Evolutionary conservation across 1,284 basidiomycete species (phyloP).

Genomic region (Hemileia vastatrix): DNA sequence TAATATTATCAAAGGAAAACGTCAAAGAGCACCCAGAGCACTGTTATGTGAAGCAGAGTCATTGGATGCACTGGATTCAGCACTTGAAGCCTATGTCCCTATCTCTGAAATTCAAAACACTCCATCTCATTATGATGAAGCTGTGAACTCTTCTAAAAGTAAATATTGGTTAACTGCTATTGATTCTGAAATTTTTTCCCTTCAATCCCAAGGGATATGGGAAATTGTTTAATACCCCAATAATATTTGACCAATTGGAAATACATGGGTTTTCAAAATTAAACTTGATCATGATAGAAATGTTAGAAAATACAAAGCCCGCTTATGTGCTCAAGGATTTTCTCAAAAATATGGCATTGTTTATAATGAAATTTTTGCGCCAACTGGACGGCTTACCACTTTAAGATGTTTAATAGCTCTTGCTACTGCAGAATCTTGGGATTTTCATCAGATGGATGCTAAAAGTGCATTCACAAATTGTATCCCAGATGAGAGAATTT

Average conservation of each 20-base stretch:
- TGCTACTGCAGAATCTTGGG: not conserved
- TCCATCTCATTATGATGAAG: no score
- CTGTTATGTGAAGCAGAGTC: no score
- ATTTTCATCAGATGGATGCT: conserved; percentile 4
- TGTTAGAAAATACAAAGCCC: not conserved
- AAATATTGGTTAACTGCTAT: not conserved
- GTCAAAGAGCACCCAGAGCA: not conserved
- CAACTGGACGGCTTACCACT: not conserved
- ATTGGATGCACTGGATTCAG: no score
- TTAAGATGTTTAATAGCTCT: not conserved
- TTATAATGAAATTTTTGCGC: not conserved
- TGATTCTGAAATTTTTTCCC: not conserved
- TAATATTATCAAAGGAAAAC: not conserved
- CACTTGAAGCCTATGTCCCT: no score
- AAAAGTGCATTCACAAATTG: not conserved
- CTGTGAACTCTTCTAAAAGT: not conserved
- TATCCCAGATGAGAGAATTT: not conserved
- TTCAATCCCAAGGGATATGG: not conserved
- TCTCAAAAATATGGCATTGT: conserved; percentile 1
- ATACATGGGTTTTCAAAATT: not conserved
- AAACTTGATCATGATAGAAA: not conserved
- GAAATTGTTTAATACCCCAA: not conserved
- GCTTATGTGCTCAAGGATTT: not conserved
- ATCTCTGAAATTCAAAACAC: not conserved
- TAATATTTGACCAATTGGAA: not conserved